Base-by-base conservation (phyloP, 163 green algal genomes). In the Smithsoniella earleae region DNA sequence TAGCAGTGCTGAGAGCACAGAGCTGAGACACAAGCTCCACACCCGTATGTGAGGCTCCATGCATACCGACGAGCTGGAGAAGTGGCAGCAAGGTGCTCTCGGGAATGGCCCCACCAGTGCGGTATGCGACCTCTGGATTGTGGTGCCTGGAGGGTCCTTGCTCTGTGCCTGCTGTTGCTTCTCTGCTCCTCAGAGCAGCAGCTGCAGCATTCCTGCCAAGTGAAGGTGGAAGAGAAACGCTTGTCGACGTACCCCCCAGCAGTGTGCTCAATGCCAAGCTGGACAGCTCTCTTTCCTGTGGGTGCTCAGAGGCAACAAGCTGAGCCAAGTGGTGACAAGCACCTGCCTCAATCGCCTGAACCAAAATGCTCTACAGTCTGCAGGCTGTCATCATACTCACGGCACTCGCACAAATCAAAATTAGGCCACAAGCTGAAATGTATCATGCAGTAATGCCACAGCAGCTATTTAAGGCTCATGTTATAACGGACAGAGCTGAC, bases 291-390 rank as follows among this genome's bases (percentile, higher is more conserved):
- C 13, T 25, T 27, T 64, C 49, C 49, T 64, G 25, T 27, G 49
- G 49, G 13, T 64, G 49, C 49, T 64, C 49, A 6, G 49, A 64
- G 31, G 49, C 49, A 27, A 27, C 31, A 0, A 64, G 31, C 49
- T 64, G 25, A 6, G 49, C 49, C 8, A 64, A 27, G 49, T 6
- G 16, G 33, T 64, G 1, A 13, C 49, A 64, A 25, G 33, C 49
- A 13, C 49, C 73, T 1, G 30, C 73, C 22, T 80, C 76, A 20
- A 80, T 79, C 46, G 73, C 73, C 45, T 78, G 45, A 73, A 80
- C 72, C 43, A 77, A 36, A 0, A n/a, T n/a, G n/a, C n/a, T n/a
- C n/a, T n/a, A n/a, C n/a, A n/a, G n/a, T n/a, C n/a, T n/a, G n/a
- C n/a, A n/a, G n/a, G n/a, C n/a, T n/a, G n/a, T n/a, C n/a, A n/a